Evolutionary conservation across 2,329 filamentous ascomycete species (phyloP), one percentile per base, ranked within the genome.

Genomic region (Neurospora sp.): DNA sequence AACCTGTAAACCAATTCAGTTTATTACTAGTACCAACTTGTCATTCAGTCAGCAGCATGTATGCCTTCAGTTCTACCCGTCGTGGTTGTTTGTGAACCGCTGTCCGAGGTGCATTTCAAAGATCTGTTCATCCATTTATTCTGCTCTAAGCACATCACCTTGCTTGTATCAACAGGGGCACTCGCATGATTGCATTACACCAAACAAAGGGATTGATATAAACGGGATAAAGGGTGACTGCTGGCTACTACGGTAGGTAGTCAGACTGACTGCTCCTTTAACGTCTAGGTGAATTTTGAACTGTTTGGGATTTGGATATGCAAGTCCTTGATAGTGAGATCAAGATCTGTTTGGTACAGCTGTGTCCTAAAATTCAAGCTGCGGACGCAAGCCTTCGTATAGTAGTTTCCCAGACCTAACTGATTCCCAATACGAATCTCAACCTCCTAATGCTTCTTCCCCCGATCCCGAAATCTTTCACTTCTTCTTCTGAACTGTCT

Each of bases 401-500:
- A 15, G 11, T 12, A 23, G 19, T 23, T 52, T 52, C 5, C 2
- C 11, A 52, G 11, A 12, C 23, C 5, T 52, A 23, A n/a, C 11
- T 52, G 19, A 6, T 23, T 0, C 43, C 19, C 43, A 6, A 2
- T 12, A 12, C 19, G 5, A 4, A 52, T 23, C 19, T 11, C 19
- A 12, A 12, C 12, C 19, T 52, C 43, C 5, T 23, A 10, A 52
- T 52, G n/a, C 11, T 5, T 11, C 43, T 6, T 52, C 19, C 23
- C 1, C n/a, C 1, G 10, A 6, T 23, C 10, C 19, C 12, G 19
- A 12, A 43, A 33, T 19, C 69, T 66, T 69, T 57, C 69, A 72
- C 76, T 85, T 80, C 70, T 91, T 86, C 81, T 91, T 86, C 81
- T 92, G 86, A 0, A 93, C 91, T 6, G 88, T 89, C 81, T 88